Percentiles rank a stretch among this genome's conserved stretches.
These are phyloP conservation scores for Camelina neglecta DNA, from an alignment of 345 rosid species.

Conservation along the genomic window DNA sequence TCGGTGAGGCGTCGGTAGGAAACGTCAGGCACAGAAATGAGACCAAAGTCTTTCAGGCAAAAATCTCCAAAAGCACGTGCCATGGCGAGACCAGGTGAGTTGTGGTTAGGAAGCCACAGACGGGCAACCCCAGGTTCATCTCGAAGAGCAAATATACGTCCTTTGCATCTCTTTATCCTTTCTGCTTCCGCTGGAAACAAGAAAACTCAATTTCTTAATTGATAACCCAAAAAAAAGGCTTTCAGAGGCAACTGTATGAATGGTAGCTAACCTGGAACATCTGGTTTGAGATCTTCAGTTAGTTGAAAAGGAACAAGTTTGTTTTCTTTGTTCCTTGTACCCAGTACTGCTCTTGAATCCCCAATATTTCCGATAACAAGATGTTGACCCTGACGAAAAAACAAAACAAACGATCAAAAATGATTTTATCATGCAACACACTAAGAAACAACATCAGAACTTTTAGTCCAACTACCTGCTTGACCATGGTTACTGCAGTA, in stretches of 20 bases:
- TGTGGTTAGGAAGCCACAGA: conserved; percentile 91
- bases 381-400: conserved; percentile 68
- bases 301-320: conserved; percentile 74
- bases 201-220: conserved; percentile 3
- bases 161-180: conserved; percentile 80
- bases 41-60: conserved; percentile 93
- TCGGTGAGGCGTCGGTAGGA: conserved; percentile 65
- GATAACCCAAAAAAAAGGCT: background rate
- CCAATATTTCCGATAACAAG: conserved; percentile 85
- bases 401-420: background rate
- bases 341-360: conserved; percentile 93
- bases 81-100: conserved; percentile 99
- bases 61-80: conserved; percentile 99
- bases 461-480: conserved; percentile 60
- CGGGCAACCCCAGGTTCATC: conserved; percentile 97
- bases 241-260: conserved; percentile 21
- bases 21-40: conserved; percentile 91
- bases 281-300: conserved; percentile 96
- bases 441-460: conserved; percentile 22
- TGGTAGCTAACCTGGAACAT: conserved; percentile 71
- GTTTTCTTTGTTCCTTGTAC: conserved; percentile 69
- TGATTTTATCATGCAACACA: background rate
- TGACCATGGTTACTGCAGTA: conserved; percentile 86
- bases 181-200: conserved; percentile 78
- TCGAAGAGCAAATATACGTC: conserved; percentile 90